phyloP scores from a whole-genome alignment of 305 asterid species.

The Ilex paraguariensis region DNA sequence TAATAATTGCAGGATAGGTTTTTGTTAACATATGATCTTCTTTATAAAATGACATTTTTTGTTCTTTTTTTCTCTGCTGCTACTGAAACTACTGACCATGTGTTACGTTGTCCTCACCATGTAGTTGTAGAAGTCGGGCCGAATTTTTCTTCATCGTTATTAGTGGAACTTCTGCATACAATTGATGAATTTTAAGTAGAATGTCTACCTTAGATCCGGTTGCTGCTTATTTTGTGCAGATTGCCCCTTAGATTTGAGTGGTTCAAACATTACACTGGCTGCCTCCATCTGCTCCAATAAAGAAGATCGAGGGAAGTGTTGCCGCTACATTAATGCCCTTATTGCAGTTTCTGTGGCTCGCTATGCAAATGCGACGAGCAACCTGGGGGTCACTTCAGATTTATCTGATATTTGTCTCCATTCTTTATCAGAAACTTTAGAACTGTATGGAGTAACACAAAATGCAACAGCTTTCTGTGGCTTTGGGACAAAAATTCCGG shows the following conservation, averaged over 20 bases:
- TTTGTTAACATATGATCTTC: too few relatives aligned
- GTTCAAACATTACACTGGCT: constrained; percentile 70
- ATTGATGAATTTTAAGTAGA: background rate
- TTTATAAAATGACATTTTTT: too few relatives aligned
- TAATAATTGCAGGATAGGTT: too few relatives aligned
- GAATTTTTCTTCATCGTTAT: background rate
- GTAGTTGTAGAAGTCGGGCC: background rate
- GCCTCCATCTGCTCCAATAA: constrained; percentile 71
- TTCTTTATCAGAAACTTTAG: constrained; percentile 53
- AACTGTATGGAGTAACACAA: constrained; percentile 66
- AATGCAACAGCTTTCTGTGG: constrained; percentile 72
- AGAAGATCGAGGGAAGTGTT: constrained; percentile 67
- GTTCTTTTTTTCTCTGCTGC: too few relatives aligned
- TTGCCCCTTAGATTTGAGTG: constrained; percentile 79
- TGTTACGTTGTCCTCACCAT: too few relatives aligned
- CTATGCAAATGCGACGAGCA: constrained; percentile 62
- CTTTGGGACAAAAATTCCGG: constrained; percentile 80
- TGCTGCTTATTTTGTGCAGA: constrained; percentile 37
- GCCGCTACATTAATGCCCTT: constrained; percentile 86
- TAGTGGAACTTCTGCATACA: background rate
- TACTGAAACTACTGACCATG: too few relatives aligned
- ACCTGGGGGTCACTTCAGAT: constrained; percentile 58
- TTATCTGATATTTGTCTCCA: constrained; percentile 58
- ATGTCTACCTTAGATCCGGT: background rate
- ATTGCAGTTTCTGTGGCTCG: constrained; percentile 77